Conservation (phyloP, 2,329 filamentous ascomycete species). For the Fonsecaea pedrosoi region DNA sequence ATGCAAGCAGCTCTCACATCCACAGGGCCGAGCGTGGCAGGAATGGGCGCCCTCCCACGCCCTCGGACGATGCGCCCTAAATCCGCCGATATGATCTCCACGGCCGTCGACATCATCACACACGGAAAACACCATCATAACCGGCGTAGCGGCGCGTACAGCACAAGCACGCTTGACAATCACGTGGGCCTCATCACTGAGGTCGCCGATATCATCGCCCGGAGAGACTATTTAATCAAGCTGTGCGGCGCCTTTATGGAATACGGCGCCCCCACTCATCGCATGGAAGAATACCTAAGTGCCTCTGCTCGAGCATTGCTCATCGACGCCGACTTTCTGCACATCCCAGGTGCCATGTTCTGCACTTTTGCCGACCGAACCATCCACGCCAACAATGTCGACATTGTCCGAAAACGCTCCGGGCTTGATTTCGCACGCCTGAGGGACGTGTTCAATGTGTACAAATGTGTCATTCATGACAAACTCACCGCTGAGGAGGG, state of each 20-base stretch:
- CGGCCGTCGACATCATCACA: conserved; percentile 36
- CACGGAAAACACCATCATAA: conserved; percentile 27
- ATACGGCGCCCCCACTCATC: conserved; percentile 88
- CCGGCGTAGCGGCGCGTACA: conserved; percentile 17
- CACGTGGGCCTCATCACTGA: conserved; percentile 42
- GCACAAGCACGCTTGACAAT: conserved; percentile 21
- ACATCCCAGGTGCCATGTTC: conserved; percentile 92
- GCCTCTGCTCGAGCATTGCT: conserved; percentile 87
- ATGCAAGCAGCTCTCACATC: conserved; percentile 27
- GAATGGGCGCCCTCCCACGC: conserved; percentile 15
- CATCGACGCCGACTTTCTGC: conserved; percentile 87
- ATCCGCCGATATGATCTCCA: conserved; percentile 32
- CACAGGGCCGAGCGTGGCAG: conserved; percentile 19
- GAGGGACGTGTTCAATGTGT: conserved; percentile 54
- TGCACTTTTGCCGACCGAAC: conserved; percentile 74
- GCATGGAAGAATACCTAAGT: conserved; percentile 85
- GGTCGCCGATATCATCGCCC: conserved; percentile 73
- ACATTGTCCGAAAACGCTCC: conserved; percentile 51
- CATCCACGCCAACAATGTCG: conserved; percentile 56
- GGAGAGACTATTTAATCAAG: conserved; percentile 82
- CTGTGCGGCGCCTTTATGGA: conserved; percentile 86
- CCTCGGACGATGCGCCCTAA: conserved; percentile 22
- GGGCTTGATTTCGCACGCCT: conserved; percentile 53
- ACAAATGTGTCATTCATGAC: conserved; percentile 57
- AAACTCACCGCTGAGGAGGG: conserved; percentile 55